A percentile compares a stretch with the other conserved stretches of the same genome.
phyloP scores from a whole-genome alignment of 108 stramenopile species.

The Fragilariopsis cylindrus region DNA sequence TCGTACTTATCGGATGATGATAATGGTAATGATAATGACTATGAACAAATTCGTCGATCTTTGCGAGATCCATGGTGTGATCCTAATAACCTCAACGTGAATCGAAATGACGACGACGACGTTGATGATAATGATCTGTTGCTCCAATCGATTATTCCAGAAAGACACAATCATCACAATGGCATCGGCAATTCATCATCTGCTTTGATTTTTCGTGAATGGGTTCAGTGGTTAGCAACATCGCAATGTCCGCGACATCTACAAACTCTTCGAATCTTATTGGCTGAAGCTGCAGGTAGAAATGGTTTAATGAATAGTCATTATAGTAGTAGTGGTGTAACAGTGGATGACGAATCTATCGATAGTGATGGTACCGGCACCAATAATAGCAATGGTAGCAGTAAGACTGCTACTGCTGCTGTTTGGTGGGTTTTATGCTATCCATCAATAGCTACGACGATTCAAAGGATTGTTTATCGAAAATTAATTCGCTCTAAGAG shows the following conservation, averaged over 20 bases:
- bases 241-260: slow-evolving; percentile 1
- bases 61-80: slow-evolving; percentile 8
- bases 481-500: slow-evolving; percentile 7
- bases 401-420: neutral
- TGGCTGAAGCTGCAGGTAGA: neutral
- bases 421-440: slow-evolving; percentile 18
- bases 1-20: neutral
- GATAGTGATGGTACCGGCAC: neutral
- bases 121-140: neutral
- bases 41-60: neutral
- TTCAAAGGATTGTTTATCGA: slow-evolving; percentile 13
- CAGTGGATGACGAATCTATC: neutral
- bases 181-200: neutral
- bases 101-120: neutral
- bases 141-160: neutral
- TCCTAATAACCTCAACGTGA: slow-evolving; percentile 5
- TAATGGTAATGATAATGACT: neutral
- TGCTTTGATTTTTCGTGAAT: neutral
- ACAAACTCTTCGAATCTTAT: slow-evolving; percentile 9
- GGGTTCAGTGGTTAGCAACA: neutral
- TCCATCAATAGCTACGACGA: slow-evolving; percentile 11
- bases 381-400: too few relatives aligned
- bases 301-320: neutral
- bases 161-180: neutral
- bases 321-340: neutral